Evolutionary conservation across 1,284 basidiomycete species (phyloP).

Genomic region (Cystobasidium pallidum): DNA sequence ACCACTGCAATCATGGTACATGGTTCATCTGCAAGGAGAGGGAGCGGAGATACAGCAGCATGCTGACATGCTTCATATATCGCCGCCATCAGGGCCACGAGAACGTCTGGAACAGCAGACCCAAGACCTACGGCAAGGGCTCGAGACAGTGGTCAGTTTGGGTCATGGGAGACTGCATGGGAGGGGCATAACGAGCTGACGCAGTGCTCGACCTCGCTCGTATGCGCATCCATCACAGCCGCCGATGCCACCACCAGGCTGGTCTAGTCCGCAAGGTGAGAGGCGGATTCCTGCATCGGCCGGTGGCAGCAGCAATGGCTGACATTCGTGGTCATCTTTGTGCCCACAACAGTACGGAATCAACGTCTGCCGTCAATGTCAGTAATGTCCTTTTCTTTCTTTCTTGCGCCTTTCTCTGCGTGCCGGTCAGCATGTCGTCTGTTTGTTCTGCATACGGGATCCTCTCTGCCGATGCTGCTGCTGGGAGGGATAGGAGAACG

Average conservation of each 20-base stretch:
- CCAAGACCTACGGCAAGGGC: conserved; percentile 92
- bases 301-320: not conserved
- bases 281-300: not conserved
- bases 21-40: not conserved
- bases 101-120: conserved; percentile 58
- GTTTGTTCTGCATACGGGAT: not conserved
- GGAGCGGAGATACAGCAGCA: not conserved
- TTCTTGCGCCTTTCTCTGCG: not conserved
- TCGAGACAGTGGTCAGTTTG: conserved; percentile 80
- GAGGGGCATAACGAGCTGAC: too few species aligned
- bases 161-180: too few species aligned
- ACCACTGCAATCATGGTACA: conserved; percentile 13
- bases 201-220: too few species aligned
- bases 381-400: not conserved
- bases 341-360: conserved; percentile 72
- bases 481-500: too few species aligned
- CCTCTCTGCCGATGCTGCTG: conserved; percentile 1
- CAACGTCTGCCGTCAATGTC: conserved; percentile 91
- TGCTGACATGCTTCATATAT: not conserved
- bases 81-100: conserved; percentile 32
- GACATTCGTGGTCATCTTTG: not conserved
- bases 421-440: not conserved
- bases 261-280: conserved; percentile 74
- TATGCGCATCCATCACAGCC: too few species aligned
- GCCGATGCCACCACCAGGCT: conserved; percentile 90